Evolutionary conservation across 352 stramenopile species (phyloP), one percentile per base, ranked within the genome.

Genomic region (Globisporangium emineosum): DNA sequence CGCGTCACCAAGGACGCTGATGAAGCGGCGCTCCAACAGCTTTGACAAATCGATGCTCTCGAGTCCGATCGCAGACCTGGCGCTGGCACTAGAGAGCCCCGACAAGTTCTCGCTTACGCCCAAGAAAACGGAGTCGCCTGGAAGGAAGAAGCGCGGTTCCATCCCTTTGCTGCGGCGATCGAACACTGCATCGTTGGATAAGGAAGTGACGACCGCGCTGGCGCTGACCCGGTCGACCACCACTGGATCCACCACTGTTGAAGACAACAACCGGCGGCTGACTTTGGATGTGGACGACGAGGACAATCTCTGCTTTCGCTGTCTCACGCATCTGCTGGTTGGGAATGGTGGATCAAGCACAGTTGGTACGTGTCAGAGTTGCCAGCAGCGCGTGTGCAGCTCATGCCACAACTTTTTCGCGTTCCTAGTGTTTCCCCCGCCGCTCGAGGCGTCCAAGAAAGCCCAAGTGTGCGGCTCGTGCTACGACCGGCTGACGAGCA

Each of bases 341-440:
- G 42, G 35, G 2, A 42, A 25, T 3, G 47, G 6, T 21, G 15
- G 40, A 17, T 3, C 17, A 21, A 47, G 17, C 12, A 7, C 30
- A 23, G 40, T 40, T 19, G 30, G n/a, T 3, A 59, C 61, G 30
- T 81, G 84, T 15, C 70, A 85, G 63, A 86, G 73, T 57, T 93
- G 84, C 50, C 71, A 90, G 32, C 79, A 91, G 70, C 80, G 76
- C 29, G 76, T 90, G 50, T 93, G 84, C 50, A 40, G 51, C 17
- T 69, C 76, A 15, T 93, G 84, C 65, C 67, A 81, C 35, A 32
- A 75, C 33, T 86, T 85, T 43, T 80, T 69, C 37, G 82, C 84
- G n/a, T 93, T 93, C 57, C 60, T 90, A n/a, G 70, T 78, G 45
- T 91, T 89, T 51, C 84, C 84, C 1, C 81, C 84, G 29, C 81